phyloP scores from a whole-genome alignment of 345 rosid genomes.

The Arabidopsis suecica region DNA sequence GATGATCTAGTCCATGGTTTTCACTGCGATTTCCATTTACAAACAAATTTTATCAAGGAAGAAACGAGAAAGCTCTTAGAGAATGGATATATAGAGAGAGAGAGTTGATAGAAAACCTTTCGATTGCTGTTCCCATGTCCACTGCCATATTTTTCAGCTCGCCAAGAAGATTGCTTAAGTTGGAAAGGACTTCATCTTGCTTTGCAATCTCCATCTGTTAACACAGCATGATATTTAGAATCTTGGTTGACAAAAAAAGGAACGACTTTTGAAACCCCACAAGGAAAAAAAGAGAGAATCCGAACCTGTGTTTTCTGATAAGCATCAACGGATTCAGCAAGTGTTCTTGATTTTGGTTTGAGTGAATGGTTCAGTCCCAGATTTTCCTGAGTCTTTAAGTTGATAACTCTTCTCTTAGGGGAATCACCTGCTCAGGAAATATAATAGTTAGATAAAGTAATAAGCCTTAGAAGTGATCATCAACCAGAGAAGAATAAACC shows the following conservation, averaged over 20 bases:
- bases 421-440: constrained; percentile 23
- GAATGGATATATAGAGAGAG: neutral
- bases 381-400: constrained; percentile 72
- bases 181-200: constrained; percentile 81
- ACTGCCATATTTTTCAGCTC: constrained; percentile 85
- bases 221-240: neutral
- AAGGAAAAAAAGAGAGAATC: constrained; percentile 3
- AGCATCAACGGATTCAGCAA: constrained; percentile 60
- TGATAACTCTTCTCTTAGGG: constrained; percentile 58
- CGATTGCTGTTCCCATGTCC: constrained; percentile 87
- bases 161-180: constrained; percentile 69
- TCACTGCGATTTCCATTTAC: constrained; percentile 58
- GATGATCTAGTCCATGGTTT: constrained; percentile 63
- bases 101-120: constrained; percentile 49
- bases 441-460: constrained; percentile 4
- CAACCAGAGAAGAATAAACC: constrained; percentile 47
- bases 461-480: constrained; percentile 1
- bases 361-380: constrained; percentile 65
- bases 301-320: constrained; percentile 82
- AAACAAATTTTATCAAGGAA: constrained; percentile 14
- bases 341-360: constrained; percentile 48
- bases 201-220: constrained; percentile 75
- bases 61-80: neutral
- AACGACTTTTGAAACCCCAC: neutral
- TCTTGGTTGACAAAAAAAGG: neutral